Percentiles rank a stretch among this genome's conserved stretches.
Conservation (phyloP, 2,329 filamentous ascomycete species). For the Alternaria postmessia region DNA sequence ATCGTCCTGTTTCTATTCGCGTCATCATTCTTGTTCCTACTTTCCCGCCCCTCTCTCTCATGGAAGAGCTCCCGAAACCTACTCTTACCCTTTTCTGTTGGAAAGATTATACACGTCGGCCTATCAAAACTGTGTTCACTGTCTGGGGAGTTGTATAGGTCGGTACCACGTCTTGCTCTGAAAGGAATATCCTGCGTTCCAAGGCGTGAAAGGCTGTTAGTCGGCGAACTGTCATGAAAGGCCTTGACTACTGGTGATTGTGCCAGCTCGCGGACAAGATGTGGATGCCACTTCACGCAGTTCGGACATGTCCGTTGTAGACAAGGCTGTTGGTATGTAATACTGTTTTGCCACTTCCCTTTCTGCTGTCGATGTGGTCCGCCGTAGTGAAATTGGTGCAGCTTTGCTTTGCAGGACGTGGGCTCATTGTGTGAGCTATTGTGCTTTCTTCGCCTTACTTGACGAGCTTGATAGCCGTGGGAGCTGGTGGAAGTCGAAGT, state of each 20-base stretch:
- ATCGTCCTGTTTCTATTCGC: background rate
- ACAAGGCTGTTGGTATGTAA: slow-evolving; percentile 26
- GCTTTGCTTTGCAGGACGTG: slow-evolving; percentile 23
- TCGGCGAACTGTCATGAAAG: background rate
- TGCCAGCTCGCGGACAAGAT: slow-evolving; percentile 4
- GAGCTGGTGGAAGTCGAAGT: background rate
- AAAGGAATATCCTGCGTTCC: background rate
- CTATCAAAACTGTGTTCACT: background rate
- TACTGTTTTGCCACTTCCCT: slow-evolving; percentile 11
- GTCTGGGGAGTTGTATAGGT: background rate
- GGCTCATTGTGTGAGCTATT: background rate
- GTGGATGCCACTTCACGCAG: slow-evolving; percentile 24
- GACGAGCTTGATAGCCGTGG: background rate
- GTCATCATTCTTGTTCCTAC: background rate
- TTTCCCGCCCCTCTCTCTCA: background rate
- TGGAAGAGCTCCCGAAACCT: slow-evolving; percentile 8
- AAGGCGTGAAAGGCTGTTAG: background rate
- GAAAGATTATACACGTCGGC: slow-evolving; percentile 1
- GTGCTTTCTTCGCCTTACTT: background rate
- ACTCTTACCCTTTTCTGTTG: slow-evolving; percentile 1
- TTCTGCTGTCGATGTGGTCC: slow-evolving; percentile 12
- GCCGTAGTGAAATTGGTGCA: slow-evolving; percentile 28
- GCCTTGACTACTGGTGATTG: background rate
- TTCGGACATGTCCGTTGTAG: slow-evolving; percentile 20
- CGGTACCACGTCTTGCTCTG: background rate